Percentiles rank a stretch among this genome's conserved stretches.
Evolutionary conservation across 192 early-diverging fungal genomes (phyloP).

Genomic region (Haplosporangium gracile): DNA sequence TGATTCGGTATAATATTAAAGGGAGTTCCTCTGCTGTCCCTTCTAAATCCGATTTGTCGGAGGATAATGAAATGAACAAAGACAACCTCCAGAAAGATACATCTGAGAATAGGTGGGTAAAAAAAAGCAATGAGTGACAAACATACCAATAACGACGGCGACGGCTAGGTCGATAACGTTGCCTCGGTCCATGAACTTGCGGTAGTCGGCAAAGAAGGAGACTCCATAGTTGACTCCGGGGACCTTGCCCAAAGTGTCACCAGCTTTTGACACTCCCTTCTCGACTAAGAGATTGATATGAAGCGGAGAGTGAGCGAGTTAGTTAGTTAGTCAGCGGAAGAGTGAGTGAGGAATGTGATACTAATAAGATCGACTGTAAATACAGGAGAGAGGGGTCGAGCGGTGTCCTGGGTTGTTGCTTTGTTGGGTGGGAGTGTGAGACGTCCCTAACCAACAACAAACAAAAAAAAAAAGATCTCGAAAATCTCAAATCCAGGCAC

Average conservation of each 20-base stretch:
- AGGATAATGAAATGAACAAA: not conserved
- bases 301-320: not conserved
- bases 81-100: not conserved
- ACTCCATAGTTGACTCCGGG: conserved; percentile 62
- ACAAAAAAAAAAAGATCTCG: not conserved
- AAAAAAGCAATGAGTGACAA: conserved; percentile 57
- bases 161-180: conserved; percentile 77
- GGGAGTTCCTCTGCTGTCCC: not conserved
- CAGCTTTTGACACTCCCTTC: conserved; percentile 43
- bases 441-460: not conserved
- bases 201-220: conserved; percentile 66
- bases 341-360: not conserved
- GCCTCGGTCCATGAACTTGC: conserved; percentile 65
- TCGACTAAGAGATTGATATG: conserved; percentile 26
- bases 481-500: not conserved
- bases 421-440: not conserved
- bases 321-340: not conserved
- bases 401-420: not conserved
- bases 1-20: not conserved
- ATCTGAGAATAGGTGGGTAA: not conserved
- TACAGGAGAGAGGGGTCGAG: not conserved
- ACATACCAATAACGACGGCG: conserved; percentile 75
- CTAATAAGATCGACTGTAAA: not conserved
- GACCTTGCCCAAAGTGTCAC: conserved; percentile 27
- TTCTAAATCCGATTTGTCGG: not conserved